Percentiles rank a stretch among this genome's conserved stretches.
Evolutionary conservation across 2,329 filamentous ascomycete genomes (phyloP).

Genomic region (Orbilia brochopaga): DNA sequence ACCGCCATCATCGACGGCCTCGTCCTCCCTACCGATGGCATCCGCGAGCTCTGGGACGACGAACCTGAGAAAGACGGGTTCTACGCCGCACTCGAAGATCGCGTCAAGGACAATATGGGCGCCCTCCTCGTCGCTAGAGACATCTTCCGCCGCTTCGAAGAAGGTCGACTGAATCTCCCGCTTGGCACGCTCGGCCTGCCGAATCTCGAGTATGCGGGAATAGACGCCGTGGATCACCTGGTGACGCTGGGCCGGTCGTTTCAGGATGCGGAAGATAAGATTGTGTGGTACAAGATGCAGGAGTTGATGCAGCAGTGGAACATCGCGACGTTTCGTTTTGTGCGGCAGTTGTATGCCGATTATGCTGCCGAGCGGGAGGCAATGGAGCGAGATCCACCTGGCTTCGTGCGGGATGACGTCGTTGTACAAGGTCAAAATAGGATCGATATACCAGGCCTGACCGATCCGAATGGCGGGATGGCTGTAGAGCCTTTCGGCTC

Average conservation of each 20-base stretch:
- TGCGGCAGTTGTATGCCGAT: background rate
- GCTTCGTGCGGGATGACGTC: background rate
- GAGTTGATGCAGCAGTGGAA: slow-evolving; percentile 13
- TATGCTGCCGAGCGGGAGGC: slow-evolving; percentile 1
- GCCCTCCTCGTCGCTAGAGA: slow-evolving; percentile 5
- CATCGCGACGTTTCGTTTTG: background rate
- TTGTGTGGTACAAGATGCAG: background rate
- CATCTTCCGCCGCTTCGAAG: slow-evolving; percentile 2
- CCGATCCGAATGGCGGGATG: no score
- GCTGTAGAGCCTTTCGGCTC: no score
- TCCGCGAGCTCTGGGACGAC: slow-evolving; percentile 7
- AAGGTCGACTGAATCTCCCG: background rate
- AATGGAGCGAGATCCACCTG: background rate
- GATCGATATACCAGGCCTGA: no score
- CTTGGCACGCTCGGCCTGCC: background rate
- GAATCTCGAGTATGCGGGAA: background rate
- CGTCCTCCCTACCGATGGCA: background rate
- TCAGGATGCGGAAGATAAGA: background rate
- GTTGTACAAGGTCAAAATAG: no score
- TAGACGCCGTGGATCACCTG: background rate
- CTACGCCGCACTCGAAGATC: background rate
- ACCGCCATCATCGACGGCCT: background rate
- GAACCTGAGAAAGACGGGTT: slow-evolving; percentile 9
- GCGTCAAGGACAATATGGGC: slow-evolving; percentile 8
- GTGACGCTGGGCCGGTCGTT: background rate